A percentile compares a stretch with the other conserved stretches of the same genome.
Conservation (phyloP, 2,329 filamentous ascomycete species). For the Pezicula carpinea region DNA sequence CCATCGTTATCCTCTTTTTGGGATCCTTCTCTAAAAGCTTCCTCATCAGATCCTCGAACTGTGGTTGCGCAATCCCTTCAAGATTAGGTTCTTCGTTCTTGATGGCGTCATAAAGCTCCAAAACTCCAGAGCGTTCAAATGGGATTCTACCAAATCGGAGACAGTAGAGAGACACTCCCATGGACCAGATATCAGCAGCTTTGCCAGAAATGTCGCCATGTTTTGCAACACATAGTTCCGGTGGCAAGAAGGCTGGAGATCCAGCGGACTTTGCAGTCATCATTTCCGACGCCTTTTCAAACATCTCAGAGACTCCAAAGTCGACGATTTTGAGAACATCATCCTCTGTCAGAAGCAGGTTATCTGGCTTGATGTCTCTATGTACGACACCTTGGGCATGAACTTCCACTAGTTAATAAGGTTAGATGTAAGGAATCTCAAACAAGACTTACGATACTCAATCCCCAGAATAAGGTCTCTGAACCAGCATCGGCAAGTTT, state of each 20-base stretch:
- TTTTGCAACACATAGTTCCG: slow-evolving; percentile 81
- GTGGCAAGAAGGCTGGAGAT: slow-evolving; percentile 89
- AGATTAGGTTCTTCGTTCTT: slow-evolving; percentile 62
- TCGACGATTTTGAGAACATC: slow-evolving; percentile 96
- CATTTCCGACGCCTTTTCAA: slow-evolving; percentile 84
- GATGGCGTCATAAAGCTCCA: slow-evolving; percentile 89
- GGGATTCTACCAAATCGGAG: slow-evolving; percentile 84
- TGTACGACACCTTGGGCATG: slow-evolving; percentile 94
- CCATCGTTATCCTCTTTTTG: slow-evolving; percentile 75
- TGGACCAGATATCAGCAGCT: slow-evolving; percentile 95
- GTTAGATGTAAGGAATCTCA: neutral
- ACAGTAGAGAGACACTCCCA: slow-evolving; percentile 94
- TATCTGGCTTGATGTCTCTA: slow-evolving; percentile 96
- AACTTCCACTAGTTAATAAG: slow-evolving; percentile 44
- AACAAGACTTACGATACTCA: slow-evolving; percentile 67
- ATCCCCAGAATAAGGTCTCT: slow-evolving; percentile 91
- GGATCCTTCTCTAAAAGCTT: slow-evolving; percentile 82
- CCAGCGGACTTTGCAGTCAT: slow-evolving; percentile 88
- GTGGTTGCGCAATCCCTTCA: slow-evolving; percentile 57
- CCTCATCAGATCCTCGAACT: slow-evolving; percentile 70
- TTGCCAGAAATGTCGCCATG: slow-evolving; percentile 85
- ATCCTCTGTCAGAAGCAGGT: slow-evolving; percentile 82
- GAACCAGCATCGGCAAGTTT: slow-evolving; percentile 86
- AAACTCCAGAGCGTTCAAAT: slow-evolving; percentile 72
- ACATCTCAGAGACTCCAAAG: slow-evolving; percentile 99